Base-by-base conservation (phyloP, 768 basidiomycete genomes). In the Pleurotus giganteus region DNA sequence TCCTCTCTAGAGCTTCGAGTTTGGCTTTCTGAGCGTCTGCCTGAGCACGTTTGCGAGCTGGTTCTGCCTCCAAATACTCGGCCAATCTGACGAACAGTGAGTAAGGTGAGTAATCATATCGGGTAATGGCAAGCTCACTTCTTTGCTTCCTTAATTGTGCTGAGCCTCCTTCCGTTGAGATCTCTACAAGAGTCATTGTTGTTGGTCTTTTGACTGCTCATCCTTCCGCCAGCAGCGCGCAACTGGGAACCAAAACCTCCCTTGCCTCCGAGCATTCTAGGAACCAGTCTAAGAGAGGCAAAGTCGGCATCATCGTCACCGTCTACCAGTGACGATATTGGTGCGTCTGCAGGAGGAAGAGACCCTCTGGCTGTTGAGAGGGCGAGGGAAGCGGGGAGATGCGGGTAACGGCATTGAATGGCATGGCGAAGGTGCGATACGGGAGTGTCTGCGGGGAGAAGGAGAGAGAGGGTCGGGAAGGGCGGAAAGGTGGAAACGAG, bases 171-270 rank as follows among this genome's bases (percentile, higher is more conserved):
- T 1, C 96, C 96, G 56, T 81, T 94, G 32, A 99, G 78, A 66
- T 98, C 97, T 45, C 97, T 75, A 68, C 94, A 97, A 6, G 91
- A 91, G 67, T 98, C 95, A 58, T 94, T 94, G 69, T 94, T 95
- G 69, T 79, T 94, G 21, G 93, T 94, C 77, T 94, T 94, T 74
- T 94, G 92, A 61, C 88, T 90, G 65, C 89, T 92, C 97, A 99
- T 99, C 28, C 96, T 83, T 11, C 97, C 96, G 60, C 97, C 97
- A 12, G 96, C 96, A 0, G 97, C 96, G 68, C 97, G 83, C 60
- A 99, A 78, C 74, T 98, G 94, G 15, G 89, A 91, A 3, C 97
- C 97, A 65, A 99, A 98, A 29, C 96, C 97, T 68, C 97, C 96
- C 72, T 98, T 99, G 17, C 97, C 97, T 46, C 96, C 96, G 2